Evolutionary conservation across 495 filamentous ascomycete species (phyloP).

Genomic region (Pseudoneurospora amorphoporcata): DNA sequence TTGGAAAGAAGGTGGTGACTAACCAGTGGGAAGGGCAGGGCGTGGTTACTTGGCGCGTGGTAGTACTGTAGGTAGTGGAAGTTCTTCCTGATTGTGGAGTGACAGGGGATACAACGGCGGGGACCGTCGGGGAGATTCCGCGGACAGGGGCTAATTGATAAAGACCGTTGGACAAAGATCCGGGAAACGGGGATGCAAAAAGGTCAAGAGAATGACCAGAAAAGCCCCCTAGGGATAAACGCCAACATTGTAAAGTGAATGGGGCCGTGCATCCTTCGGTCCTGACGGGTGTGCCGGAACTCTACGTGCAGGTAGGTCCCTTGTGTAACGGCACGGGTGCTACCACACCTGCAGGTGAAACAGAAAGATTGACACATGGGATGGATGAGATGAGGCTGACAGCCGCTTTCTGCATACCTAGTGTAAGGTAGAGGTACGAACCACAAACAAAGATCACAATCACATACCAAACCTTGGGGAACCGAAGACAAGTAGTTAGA

Average conservation of each 20-base stretch:
- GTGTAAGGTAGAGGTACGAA: not conserved
- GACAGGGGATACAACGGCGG: not conserved
- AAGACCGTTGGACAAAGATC: not conserved
- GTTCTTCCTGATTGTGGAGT: not conserved
- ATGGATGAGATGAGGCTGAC: not conserved
- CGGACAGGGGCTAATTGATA: not conserved
- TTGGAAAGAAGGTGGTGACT: not conserved
- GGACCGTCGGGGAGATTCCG: not conserved
- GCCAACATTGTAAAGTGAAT: not conserved
- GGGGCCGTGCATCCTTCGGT: not conserved
- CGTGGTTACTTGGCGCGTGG: not conserved
- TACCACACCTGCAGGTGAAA: not conserved
- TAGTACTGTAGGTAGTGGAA: not conserved
- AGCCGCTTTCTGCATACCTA: not conserved
- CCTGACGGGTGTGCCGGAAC: not conserved
- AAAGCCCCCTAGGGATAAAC: no score
- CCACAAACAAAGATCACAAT: not conserved
- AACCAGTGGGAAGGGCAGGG: not conserved
- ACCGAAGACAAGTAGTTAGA: not conserved
- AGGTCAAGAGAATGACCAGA: no score
- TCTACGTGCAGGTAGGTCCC: not conserved
- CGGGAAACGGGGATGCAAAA: no score
- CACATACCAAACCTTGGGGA: not conserved
- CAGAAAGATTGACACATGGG: not conserved
- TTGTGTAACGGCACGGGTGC: not conserved